Evolutionary conservation across 106 monocot genomes (phyloP).

Genomic region (Dioscorea alata): DNA sequence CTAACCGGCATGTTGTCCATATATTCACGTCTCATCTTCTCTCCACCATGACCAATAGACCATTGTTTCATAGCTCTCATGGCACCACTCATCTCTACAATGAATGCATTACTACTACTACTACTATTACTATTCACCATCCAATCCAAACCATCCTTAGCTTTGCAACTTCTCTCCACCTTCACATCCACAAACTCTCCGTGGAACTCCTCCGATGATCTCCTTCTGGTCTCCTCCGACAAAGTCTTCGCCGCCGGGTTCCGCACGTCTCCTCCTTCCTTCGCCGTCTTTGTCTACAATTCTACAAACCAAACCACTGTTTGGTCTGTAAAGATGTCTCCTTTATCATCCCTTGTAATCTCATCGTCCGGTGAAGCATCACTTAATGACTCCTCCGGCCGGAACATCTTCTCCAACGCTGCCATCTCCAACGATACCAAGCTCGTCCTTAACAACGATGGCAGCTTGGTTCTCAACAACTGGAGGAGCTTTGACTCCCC

Average conservation of each 20-base stretch:
- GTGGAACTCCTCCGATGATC: conserved; percentile 34
- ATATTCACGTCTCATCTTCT: neutral
- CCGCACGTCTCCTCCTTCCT: conserved; percentile 5
- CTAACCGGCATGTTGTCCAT: too few species aligned
- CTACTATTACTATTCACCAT: neutral
- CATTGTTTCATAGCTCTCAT: neutral
- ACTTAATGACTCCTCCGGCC: conserved; percentile 24
- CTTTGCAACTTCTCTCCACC: neutral
- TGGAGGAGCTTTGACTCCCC: conserved; percentile 47
- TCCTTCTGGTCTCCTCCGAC: conserved; percentile 39
- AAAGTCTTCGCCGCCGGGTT: conserved; percentile 56
- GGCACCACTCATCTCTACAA: neutral
- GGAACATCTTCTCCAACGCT: conserved; percentile 9
- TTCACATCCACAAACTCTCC: conserved; percentile 31
- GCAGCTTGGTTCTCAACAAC: conserved; percentile 12
- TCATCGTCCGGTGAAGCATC: conserved; percentile 16
- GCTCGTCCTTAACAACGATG: conserved; percentile 17
- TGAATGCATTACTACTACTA: neutral
- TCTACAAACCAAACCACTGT: conserved; percentile 5
- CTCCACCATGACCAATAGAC: neutral
- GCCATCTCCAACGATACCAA: conserved; percentile 1
- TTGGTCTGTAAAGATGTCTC: conserved; percentile 18
- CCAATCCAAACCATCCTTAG: neutral
- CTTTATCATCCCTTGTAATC: conserved; percentile 22
- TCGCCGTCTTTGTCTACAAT: conserved; percentile 35